A percentile compares a stretch with the other conserved stretches of the same genome.
Conservation (phyloP, 805 yeast species). For the Metschnikowia gelsemii region DNA sequence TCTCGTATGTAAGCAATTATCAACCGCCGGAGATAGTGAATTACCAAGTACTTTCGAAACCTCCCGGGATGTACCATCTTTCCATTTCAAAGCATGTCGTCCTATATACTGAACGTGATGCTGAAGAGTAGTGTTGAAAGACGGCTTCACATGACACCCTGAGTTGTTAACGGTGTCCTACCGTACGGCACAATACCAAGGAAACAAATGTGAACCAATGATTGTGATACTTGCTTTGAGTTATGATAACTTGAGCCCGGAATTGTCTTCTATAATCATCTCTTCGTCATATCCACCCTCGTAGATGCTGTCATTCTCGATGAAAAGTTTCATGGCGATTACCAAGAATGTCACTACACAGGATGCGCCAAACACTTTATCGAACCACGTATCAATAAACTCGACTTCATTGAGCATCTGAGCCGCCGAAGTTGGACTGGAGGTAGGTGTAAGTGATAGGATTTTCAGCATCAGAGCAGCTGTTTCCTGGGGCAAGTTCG, state of each 20-base stretch:
- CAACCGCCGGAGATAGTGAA: too few species aligned
- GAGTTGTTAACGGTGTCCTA: too few species aligned
- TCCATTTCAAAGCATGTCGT: too few species aligned
- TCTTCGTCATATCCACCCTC: slow-evolving; percentile 36
- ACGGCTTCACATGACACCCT: too few species aligned
- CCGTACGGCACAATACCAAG: too few species aligned
- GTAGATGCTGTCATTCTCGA: slow-evolving; percentile 20
- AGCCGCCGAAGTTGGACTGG: slow-evolving; percentile 17
- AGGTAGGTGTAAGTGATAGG: slow-evolving; percentile 31
- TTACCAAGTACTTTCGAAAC: too few species aligned
- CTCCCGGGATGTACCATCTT: too few species aligned
- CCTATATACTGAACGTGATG: too few species aligned
- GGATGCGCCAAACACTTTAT: slow-evolving; percentile 48
- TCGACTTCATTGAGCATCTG: slow-evolving; percentile 37
- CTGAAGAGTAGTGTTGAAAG: too few species aligned
- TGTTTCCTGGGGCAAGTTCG: slow-evolving; percentile 47
- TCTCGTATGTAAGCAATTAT: too few species aligned
- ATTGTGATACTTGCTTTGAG: not conserved
- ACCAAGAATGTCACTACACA: slow-evolving; percentile 35
- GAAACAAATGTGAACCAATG: too few species aligned
- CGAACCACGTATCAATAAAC: slow-evolving; percentile 53
- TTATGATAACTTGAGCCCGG: slow-evolving; percentile 12
- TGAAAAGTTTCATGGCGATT: slow-evolving; percentile 21
- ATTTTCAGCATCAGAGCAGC: slow-evolving; percentile 42
- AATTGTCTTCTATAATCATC: slow-evolving; percentile 27